Base-by-base conservation (phyloP, 495 filamentous ascomycete genomes). In the Aspergillus steynii region DNA sequence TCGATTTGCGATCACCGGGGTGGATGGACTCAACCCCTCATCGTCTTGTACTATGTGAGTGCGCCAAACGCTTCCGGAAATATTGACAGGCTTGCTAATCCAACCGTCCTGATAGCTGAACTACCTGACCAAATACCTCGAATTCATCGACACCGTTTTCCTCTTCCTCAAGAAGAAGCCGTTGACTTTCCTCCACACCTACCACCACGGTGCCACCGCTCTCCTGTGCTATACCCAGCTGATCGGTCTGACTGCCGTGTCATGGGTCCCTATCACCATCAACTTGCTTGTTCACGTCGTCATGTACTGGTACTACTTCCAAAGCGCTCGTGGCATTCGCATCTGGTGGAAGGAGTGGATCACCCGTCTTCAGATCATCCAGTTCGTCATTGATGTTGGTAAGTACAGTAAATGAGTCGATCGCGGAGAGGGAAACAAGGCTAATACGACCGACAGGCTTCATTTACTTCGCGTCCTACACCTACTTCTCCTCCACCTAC, bases 401-500 rank as follows among this genome's bases (percentile, higher is more conserved):
- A 71, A 67, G 79, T 68, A 28, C 50, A 8, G 4, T 28, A 20
- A 12, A 54, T 20, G 4, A 55, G 29, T 42, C 12, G 9, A 8
- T 42, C 9, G 14, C 31, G 31, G 9, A 34, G 31, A 34, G 31
- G 10, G 34, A 37, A 29, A n/a, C 32, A 55, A 8, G 61, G 56
- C 71, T 61, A 57, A 69, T 32, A 3, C 12, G 28, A 53, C 15
- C 20, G 5, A 8, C 62, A 92, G 89, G 86, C 66, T 96, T 96
- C 77, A 90, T 96, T 74, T 97, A 96, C 82, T 96, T 91, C 64
- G 95, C 95, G 57, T 95, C 93, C 34, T 97, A 91, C 79, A 96
- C 90, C 59, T 96, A 96, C 82, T 95, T 96, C 85, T 87, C 90
- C 68, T 91, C 87, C 58, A 90, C 89, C 69, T 98, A 99, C 87